Percentiles rank a stretch among this genome's conserved stretches.
Conservation (phyloP, 2,329 filamentous ascomycete species). For the Onygenales sp. region DNA sequence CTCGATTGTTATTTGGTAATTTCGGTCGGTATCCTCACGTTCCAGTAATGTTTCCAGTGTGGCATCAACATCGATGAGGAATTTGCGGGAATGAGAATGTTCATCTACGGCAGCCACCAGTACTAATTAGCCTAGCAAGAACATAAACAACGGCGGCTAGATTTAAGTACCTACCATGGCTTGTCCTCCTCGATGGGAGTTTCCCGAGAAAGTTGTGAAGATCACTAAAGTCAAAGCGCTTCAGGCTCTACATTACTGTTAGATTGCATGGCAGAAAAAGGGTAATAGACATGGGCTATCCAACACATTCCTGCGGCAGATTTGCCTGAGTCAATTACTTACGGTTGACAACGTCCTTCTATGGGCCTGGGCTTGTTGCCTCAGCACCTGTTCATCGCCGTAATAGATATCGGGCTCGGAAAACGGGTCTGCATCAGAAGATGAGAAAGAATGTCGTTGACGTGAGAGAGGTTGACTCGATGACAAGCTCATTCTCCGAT, state of each 20-base stretch:
- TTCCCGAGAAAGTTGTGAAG: slow-evolving; percentile 26
- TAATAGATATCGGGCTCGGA: slow-evolving; percentile 52
- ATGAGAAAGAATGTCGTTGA: not conserved
- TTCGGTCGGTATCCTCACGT: slow-evolving; percentile 86
- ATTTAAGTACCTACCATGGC: slow-evolving; percentile 31
- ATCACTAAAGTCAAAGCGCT: slow-evolving; percentile 27
- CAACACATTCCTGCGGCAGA: not conserved
- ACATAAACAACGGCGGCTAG: not conserved
- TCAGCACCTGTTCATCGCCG: slow-evolving; percentile 35
- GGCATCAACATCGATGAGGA: slow-evolving; percentile 75
- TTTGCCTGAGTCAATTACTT: not conserved
- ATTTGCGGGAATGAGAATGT: slow-evolving; percentile 60
- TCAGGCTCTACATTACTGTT: slow-evolving; percentile 21
- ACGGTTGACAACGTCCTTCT: slow-evolving; percentile 3
- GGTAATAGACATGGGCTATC: not conserved
- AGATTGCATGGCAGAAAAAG: not conserved
- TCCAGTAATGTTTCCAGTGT: slow-evolving; percentile 70
- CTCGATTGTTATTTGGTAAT: slow-evolving; percentile 97
- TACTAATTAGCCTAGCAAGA: not conserved
- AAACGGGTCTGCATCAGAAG: slow-evolving; percentile 45
- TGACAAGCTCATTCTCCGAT: slow-evolving; percentile 29
- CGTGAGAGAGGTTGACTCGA: slow-evolving; percentile 12
- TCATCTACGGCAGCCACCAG: slow-evolving; percentile 52
- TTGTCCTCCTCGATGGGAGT: slow-evolving; percentile 29
- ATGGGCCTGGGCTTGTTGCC: slow-evolving; percentile 1